Conservation (phyloP, 2,329 filamentous ascomycete genomes). For the Fusarium torreyae region DNA sequence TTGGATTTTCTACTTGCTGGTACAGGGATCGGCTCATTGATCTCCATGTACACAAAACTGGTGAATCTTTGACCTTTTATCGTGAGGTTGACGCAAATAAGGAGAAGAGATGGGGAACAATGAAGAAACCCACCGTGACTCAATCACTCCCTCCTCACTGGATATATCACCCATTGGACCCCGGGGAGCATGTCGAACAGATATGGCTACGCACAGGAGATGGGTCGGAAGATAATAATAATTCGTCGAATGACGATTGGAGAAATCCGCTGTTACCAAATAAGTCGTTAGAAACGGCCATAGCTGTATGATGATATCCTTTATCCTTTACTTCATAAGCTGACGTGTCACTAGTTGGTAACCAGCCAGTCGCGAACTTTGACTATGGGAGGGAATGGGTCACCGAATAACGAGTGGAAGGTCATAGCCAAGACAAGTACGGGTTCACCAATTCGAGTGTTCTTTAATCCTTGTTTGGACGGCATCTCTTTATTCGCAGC, state of each 20-base stretch:
- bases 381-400: neutral
- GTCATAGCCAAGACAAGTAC: slow-evolving; percentile 10
- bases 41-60: slow-evolving; percentile 13
- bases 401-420: slow-evolving; percentile 3
- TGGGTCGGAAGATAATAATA: neutral
- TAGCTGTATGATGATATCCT: slow-evolving; percentile 11
- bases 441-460: neutral
- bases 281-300: neutral
- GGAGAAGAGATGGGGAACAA: neutral
- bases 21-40: slow-evolving; percentile 3
- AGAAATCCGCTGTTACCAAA: neutral
- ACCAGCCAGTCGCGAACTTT: slow-evolving; percentile 26
- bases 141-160: neutral
- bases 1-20: slow-evolving; percentile 36
- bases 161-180: slow-evolving; percentile 16
- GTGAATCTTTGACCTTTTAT: slow-evolving; percentile 24
- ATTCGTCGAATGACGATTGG: neutral
- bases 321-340: neutral
- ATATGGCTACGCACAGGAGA: slow-evolving; percentile 22
- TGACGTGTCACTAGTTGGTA: slow-evolving; percentile 21
- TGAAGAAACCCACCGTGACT: neutral
- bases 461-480: slow-evolving; percentile 2
- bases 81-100: slow-evolving; percentile 3
- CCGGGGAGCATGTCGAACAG: slow-evolving; percentile 21
- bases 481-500: slow-evolving; percentile 19